Evolutionary conservation across 2,329 filamentous ascomycete species (phyloP).

Genomic region (Lecanosticta acicola): DNA sequence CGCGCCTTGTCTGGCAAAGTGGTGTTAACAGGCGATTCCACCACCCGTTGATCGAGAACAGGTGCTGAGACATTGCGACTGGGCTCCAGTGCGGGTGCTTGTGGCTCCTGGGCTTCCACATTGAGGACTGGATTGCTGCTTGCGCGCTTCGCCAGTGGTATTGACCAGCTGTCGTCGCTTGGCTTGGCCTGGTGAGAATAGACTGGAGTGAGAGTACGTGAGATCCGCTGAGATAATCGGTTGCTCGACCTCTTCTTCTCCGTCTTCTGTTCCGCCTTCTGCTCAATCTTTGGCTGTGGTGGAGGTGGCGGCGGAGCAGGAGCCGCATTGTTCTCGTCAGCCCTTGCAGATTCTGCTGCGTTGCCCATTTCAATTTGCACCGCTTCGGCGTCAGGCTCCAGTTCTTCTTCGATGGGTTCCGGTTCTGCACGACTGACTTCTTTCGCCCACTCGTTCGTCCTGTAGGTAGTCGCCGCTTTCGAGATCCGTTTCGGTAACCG

Average conservation of each 20-base stretch:
- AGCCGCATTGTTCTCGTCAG: constrained; percentile 21
- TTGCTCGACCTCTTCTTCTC: constrained; percentile 5
- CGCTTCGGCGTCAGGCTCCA: constrained; percentile 37
- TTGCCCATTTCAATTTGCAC: constrained; percentile 34
- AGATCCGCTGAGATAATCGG: constrained; percentile 1
- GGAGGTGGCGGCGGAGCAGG: constrained; percentile 16
- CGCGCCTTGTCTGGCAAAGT: constrained; percentile 7
- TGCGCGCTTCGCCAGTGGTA: constrained; percentile 15
- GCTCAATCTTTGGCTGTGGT: constrained; percentile 1
- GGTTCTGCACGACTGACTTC: constrained; percentile 74
- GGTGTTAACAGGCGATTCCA: constrained; percentile 3
- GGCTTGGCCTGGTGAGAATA: constrained; percentile 8
- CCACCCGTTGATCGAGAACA: constrained; percentile 6
- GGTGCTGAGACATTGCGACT: constrained; percentile 4
- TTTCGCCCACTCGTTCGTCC: constrained; percentile 95
- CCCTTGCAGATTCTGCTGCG: constrained; percentile 44
- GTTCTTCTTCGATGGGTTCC: constrained; percentile 36
- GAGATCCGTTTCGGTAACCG: constrained; percentile 67
- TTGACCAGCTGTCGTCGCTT: constrained; percentile 16
- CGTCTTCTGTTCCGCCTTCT: constrained; percentile 1
- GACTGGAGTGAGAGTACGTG: constrained; percentile 8
- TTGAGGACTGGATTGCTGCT: constrained; percentile 17
- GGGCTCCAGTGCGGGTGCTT: not conserved
- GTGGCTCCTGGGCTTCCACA: not conserved
- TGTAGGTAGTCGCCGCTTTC: constrained; percentile 71